phyloP scores from a whole-genome alignment of 73 alveolate genomes.

The Paramecium pentaurelia region DNA sequence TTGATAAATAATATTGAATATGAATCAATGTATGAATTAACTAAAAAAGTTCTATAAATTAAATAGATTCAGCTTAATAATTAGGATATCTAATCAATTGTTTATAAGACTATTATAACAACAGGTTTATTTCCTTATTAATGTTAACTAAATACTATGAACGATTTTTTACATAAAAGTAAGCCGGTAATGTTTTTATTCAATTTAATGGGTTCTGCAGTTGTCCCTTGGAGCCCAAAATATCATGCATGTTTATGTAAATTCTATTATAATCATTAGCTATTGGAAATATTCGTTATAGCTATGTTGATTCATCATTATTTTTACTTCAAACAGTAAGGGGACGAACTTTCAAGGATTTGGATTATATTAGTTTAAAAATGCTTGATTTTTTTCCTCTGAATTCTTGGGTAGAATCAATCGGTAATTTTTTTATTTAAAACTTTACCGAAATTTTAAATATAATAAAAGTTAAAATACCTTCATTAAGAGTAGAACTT shows the following conservation, averaged over 20 bases:
- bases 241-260: neutral
- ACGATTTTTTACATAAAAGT: too few relatives aligned
- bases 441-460: neutral
- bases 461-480: neutral
- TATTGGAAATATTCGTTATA: neutral
- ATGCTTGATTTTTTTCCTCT: neutral
- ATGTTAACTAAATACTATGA: conserved; percentile 20
- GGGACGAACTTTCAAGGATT: neutral
- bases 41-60: neutral
- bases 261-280: neutral
- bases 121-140: neutral
- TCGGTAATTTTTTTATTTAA: neutral
- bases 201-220: neutral
- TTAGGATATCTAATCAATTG: neutral
- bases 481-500: neutral
- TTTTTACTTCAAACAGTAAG: neutral
- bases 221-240: conserved; percentile 39
- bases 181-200: neutral
- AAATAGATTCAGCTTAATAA: neutral
- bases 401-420: neutral
- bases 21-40: neutral
- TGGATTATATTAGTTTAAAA: neutral
- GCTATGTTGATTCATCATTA: neutral
- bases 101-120: neutral
- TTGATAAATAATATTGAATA: neutral